Evolutionary conservation across 2,329 filamentous ascomycete genomes (phyloP), one percentile per base, ranked within the genome.

Genomic region (Xylaria sp.): DNA sequence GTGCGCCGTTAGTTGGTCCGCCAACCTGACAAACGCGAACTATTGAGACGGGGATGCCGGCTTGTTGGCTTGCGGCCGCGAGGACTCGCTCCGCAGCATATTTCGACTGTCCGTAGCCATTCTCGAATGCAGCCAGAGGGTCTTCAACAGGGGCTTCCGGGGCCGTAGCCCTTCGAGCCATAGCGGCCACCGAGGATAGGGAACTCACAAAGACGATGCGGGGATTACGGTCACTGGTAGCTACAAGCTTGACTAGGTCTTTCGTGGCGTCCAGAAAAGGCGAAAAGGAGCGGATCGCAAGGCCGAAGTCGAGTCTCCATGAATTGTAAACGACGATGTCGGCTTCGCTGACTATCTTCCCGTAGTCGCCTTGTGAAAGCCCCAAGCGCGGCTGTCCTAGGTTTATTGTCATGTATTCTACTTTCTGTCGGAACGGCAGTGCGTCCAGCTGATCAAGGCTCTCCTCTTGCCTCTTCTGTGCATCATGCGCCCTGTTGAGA

Each of bases 201-300:
- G 61, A 68, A 64, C 63, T 63, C 53, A 69, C 45, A 59, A 68
- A 57, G 57, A 71, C 45, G 52, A 64, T 38, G 43, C 49, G 51
- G 40, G 47, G 44, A 1, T 45, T 54, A 4, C 37, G 47, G 2
- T 22, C 7, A 40, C 59, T 58, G 2, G 24, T 17, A 1, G 41
- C 20, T 0, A 62, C 57, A 1, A 66, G 40, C 1, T 63, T 45
- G 18, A 66, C 45, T 20, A 65, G 21, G 11, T 63, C 62, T 4
- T 49, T 34, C 2, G 48, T 50, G 4, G 54, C 51, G 2, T 20
- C 37, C 1, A 66, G 39, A 22, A 66, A 64, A 0, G 62, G 62
- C 0, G 43, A 29, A 34, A 67, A 67, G 0, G 60, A 65, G 9
- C 47, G 49, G 2, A 65, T 39, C 0, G 63, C 46, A 2, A 63